These are phyloP conservation scores for Pseudomonodictys pantanalensis DNA, from an alignment of 495 filamentous ascomycete genomes.

Conservation along the genomic window DNA sequence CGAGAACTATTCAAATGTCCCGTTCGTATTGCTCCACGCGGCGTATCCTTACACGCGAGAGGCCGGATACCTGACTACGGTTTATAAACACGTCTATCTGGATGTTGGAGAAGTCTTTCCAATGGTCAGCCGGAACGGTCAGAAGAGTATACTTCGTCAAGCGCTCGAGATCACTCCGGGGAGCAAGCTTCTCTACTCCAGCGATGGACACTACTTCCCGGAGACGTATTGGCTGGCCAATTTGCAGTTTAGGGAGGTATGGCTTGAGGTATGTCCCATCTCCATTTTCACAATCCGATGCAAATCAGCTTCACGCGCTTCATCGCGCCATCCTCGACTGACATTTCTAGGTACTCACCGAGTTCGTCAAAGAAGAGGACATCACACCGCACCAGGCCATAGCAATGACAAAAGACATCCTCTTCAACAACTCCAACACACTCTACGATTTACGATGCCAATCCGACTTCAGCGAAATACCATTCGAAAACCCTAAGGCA, in stretches of 20 bases:
- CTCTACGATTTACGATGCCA: slow-evolving; percentile 54
- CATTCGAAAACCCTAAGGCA: not conserved
- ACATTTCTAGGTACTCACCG: slow-evolving; percentile 53
- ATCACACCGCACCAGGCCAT: slow-evolving; percentile 58
- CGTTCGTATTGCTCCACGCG: slow-evolving; percentile 78
- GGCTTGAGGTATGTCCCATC: slow-evolving; percentile 55
- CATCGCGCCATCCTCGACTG: not conserved
- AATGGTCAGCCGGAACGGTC: slow-evolving; percentile 73
- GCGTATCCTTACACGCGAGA: slow-evolving; percentile 83
- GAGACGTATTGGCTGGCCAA: slow-evolving; percentile 81
- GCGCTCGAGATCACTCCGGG: slow-evolving; percentile 73
- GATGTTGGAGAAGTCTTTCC: slow-evolving; percentile 88
- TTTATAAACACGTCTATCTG: slow-evolving; percentile 80
- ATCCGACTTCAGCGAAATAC: slow-evolving; percentile 16
- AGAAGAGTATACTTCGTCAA: slow-evolving; percentile 70
- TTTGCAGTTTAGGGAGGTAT: slow-evolving; percentile 70
- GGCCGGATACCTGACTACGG: slow-evolving; percentile 74
- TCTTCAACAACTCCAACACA: slow-evolving; percentile 69
- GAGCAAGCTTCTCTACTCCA: slow-evolving; percentile 80
- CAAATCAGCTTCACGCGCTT: not conserved
- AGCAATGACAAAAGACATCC: slow-evolving; percentile 55
- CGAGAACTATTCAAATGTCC: slow-evolving; percentile 61
- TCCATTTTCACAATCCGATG: not conserved
- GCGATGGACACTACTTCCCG: slow-evolving; percentile 78
- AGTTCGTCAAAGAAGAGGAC: slow-evolving; percentile 60